Conservation (phyloP, 768 basidiomycete species). For the Coprinopsis sp. region DNA sequence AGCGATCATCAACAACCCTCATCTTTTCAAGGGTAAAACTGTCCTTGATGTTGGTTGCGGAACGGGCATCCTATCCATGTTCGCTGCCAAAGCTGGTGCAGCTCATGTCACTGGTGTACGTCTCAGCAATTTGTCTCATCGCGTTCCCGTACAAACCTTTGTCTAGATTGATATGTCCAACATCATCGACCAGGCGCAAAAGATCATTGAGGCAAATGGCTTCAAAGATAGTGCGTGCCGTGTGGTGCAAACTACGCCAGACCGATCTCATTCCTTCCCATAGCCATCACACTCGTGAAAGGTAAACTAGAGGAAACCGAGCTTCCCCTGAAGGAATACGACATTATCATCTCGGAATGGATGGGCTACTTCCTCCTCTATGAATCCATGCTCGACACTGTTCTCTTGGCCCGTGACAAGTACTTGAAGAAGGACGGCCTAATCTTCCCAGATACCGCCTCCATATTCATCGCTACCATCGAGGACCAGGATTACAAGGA, state of each 20-base stretch:
- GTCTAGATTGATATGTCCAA: conserved; percentile 98
- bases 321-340: conserved; percentile 86
- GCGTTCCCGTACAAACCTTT: background rate
- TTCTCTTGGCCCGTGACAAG: conserved; percentile 92
- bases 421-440: conserved; percentile 88
- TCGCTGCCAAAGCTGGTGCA: conserved; percentile 94
- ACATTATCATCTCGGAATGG: conserved; percentile 99
- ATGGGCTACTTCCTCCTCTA: conserved; percentile 99
- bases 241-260: background rate
- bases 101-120: conserved; percentile 88
- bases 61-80: conserved; percentile 97
- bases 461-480: conserved; percentile 90
- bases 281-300: conserved; percentile 93
- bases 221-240: conserved; percentile 81
- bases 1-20: conserved; percentile 90
- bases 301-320: conserved; percentile 94
- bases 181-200: conserved; percentile 98
- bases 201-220: conserved; percentile 94
- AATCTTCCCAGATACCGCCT: conserved; percentile 95
- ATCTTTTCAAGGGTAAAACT: conserved; percentile 94
- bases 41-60: conserved; percentile 99
- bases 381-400: conserved; percentile 99
- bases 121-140: conserved; percentile 16
- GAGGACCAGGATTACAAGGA: conserved; percentile 99
- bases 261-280: conserved; percentile 5